phyloP scores from a whole-genome alignment of 2,329 filamentous ascomycete genomes.

The Xylaria hypoxylon region DNA sequence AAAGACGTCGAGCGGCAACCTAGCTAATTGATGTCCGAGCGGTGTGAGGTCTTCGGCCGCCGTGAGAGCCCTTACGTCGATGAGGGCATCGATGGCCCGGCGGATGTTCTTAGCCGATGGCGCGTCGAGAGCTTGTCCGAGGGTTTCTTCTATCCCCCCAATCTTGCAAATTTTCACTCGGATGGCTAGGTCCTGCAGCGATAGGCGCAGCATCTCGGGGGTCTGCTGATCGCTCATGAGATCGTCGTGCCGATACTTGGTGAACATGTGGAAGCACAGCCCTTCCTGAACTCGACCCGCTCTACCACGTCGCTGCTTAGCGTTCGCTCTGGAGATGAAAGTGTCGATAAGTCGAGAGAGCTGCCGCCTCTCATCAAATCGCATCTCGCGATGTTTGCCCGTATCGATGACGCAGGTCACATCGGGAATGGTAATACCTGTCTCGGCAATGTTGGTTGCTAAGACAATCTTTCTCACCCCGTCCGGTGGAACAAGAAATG shows the following conservation, averaged over 20 bases:
- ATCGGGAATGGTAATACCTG: slow-evolving; percentile 97
- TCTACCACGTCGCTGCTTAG: slow-evolving; percentile 92
- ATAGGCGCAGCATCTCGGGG: slow-evolving; percentile 94
- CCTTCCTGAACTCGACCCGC: slow-evolving; percentile 96
- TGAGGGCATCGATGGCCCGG: slow-evolving; percentile 88
- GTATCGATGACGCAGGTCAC: slow-evolving; percentile 97
- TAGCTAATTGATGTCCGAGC: slow-evolving; percentile 86
- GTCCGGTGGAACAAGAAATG: slow-evolving; percentile 84
- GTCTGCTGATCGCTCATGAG: slow-evolving; percentile 92
- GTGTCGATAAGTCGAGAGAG: slow-evolving; percentile 91
- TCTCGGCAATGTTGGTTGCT: slow-evolving; percentile 98
- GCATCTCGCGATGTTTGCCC: slow-evolving; percentile 97
- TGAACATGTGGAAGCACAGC: slow-evolving; percentile 95
- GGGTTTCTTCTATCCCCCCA: slow-evolving; percentile 89
- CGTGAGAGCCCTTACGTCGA: slow-evolving; percentile 92
- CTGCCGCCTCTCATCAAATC: slow-evolving; percentile 93
- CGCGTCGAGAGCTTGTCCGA: slow-evolving; percentile 88
- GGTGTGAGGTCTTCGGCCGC: slow-evolving; percentile 84
- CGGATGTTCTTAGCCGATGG: slow-evolving; percentile 93
- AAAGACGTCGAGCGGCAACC: slow-evolving; percentile 91
- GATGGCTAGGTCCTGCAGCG: slow-evolving; percentile 93
- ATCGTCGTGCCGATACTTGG: slow-evolving; percentile 86
- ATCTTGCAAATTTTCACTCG: slow-evolving; percentile 98
- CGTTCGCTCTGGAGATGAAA: slow-evolving; percentile 95
- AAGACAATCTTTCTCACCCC: slow-evolving; percentile 93